Evolutionary conservation across 2,329 filamentous ascomycete species (phyloP), one percentile per base, ranked within the genome.

Genomic region (Arthrobotrys sinensis): DNA sequence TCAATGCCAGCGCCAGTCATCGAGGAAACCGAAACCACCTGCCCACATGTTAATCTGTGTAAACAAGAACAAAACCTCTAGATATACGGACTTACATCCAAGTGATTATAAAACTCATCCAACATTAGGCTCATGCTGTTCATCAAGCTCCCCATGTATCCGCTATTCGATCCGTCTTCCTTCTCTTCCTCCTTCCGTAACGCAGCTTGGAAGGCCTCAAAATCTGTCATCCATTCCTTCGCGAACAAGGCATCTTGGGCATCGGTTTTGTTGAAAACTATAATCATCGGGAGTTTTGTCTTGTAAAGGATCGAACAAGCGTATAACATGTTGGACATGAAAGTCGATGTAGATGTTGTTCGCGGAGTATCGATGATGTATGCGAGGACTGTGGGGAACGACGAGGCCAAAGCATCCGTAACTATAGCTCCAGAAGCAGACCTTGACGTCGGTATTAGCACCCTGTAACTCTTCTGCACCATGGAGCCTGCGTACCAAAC

Each of bases 251-350:
- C 93, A 82, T 96, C 92, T 84, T 97, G 93, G 48, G 97, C 93
- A 82, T 99, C 96, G 0, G 94, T 97, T 87, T 99, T 99, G 87
- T 99, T 99, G 88, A 99, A 98, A 10, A 99, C 96, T 6, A 99
- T 86, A 67, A 99, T 96, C 96, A 99, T 99, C 24, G 96, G 96
- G 0, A 99, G 88, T 84, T 97, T 97, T 1, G 95, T 98, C 87
- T 98, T 98, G 89, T 99, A 99, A 14, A 99, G 89, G 80, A 99
- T 99, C 77, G 93, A 97, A 87, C 96, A 98, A 21, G 96, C 96
- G 85, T 99, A 99, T 50, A 99, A 90, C 96, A 99, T 99, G 86
- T 99, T 99, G 84, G 93, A 96, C 96, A 99, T 99, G 85, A 99
- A 99, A 0, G 96, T 99, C 80, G 92, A 94, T 0, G 96, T 98